phyloP scores from a whole-genome alignment of 2,329 filamentous ascomycete species.

The Scytalidium lignicola region DNA sequence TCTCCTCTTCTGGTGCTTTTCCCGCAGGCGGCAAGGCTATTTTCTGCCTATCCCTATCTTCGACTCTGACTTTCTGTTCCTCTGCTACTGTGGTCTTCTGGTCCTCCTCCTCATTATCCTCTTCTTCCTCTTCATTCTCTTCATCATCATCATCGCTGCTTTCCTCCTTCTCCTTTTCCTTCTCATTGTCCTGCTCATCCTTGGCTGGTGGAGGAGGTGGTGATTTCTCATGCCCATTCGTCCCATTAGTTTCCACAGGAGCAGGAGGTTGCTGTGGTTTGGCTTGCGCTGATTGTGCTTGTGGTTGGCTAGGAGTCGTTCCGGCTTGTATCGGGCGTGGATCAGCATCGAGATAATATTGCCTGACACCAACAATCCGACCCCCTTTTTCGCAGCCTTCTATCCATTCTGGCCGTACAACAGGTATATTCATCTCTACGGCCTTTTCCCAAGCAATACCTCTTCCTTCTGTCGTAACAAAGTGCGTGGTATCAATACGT shows the following conservation, averaged over 20 bases:
- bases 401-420: slow-evolving; percentile 95
- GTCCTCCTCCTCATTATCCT: slow-evolving; percentile 26
- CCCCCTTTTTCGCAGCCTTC: slow-evolving; percentile 93
- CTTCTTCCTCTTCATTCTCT: slow-evolving; percentile 23
- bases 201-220: slow-evolving; percentile 26
- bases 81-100: slow-evolving; percentile 30
- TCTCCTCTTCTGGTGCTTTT: slow-evolving; percentile 23
- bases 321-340: slow-evolving; percentile 28
- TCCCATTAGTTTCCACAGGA: slow-evolving; percentile 17
- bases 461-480: slow-evolving; percentile 90
- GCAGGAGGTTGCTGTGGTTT: slow-evolving; percentile 13
- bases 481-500: slow-evolving; percentile 96
- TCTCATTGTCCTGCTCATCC: slow-evolving; percentile 12
- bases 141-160: slow-evolving; percentile 22
- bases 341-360: slow-evolving; percentile 91
- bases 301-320: slow-evolving; percentile 10
- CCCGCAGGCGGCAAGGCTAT: slow-evolving; percentile 41
- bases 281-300: slow-evolving; percentile 12
- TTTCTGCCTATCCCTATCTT: slow-evolving; percentile 51
- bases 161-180: slow-evolving; percentile 16
- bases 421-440: slow-evolving; percentile 94
- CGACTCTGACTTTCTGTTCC: slow-evolving; percentile 52
- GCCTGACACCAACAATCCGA: slow-evolving; percentile 86
- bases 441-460: slow-evolving; percentile 94
- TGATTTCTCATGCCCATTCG: slow-evolving; percentile 15